Base-by-base conservation (phyloP, 176 grass and related monocot species). In the Eleusine coracana region DNA sequence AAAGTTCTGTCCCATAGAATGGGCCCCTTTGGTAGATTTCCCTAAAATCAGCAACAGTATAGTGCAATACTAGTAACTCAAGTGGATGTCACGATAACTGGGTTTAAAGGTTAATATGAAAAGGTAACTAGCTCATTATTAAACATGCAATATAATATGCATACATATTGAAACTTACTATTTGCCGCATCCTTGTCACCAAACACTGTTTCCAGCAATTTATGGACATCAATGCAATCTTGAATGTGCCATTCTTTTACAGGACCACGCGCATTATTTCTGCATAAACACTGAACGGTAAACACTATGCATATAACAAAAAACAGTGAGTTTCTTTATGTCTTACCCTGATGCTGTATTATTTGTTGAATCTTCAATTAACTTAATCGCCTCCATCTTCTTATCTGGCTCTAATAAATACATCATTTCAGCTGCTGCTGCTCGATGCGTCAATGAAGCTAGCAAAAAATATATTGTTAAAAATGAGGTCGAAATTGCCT, bases 351-450 rank as follows among this genome's bases (percentile, higher is more conserved):
- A 82, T 4, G 89, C 85, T 23, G 73, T 72, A 34, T 36, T 92
- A 81, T 96, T 96, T 89, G 74, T 70, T 21, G 97, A 99, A 83
- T 99, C 89, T 86, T 99, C 97, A 75, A 99, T 99, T 94, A 99
- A 80, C 56, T 94, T 94, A 75, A 99, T 92, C 13, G 91, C 91
- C 62, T 96, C 87, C 37, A 70, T 42, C 78, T 94, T 99, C 89
- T 82, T 99, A 54, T 94, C 87, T 79, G 93, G 86, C 45, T 96
- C 89, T 82, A 99, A 85, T 54, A 92, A 77, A 78, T 90, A 94
- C 66, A 96, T 89, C 93, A 99, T 96, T 90, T 99, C 97, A 58
- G 93, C 93, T 76, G 83, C 89, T 80, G 93, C 96, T 77, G 87
- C 89, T 90, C 96, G 86, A 78, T 96, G 96, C 72, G 61, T 89